Percentiles rank a stretch among this genome's conserved stretches.
Evolutionary conservation across 2,329 filamentous ascomycete species (phyloP).

Genomic region (Colletotrichum musicola): DNA sequence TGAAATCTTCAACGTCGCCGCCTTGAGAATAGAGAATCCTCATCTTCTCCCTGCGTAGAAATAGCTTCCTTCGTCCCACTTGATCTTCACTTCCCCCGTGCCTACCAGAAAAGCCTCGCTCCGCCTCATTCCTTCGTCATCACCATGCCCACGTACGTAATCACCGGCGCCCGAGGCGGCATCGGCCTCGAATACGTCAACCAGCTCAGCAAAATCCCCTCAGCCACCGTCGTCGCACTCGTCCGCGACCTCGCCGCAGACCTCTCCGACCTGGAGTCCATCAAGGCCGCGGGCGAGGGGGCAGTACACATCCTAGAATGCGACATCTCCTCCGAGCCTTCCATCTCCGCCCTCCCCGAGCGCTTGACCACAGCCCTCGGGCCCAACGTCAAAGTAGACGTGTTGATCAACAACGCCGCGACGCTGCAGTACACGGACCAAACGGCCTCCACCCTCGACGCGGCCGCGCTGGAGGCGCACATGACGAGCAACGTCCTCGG

Average conservation of each 20-base stretch:
- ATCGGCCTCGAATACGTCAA: constrained; percentile 48
- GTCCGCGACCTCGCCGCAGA: constrained; percentile 47
- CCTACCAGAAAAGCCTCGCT: too few species aligned
- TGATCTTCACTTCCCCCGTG: too few species aligned
- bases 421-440: constrained; percentile 46
- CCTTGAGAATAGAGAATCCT: too few species aligned
- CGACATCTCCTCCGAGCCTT: constrained; percentile 33
- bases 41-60: too few species aligned
- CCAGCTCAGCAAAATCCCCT: constrained; percentile 45
- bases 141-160: constrained; percentile 48
- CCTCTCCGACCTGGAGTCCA: constrained; percentile 24
- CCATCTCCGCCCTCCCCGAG: constrained; percentile 11
- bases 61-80: too few species aligned
- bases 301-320: constrained; percentile 31
- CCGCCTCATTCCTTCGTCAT: too few species aligned
- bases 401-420: constrained; percentile 56
- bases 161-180: constrained; percentile 50
- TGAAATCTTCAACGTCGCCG: too few species aligned
- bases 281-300: background rate
- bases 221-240: constrained; percentile 54
- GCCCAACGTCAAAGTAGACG: constrained; percentile 34
- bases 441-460: constrained; percentile 53
- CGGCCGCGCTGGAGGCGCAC: constrained; percentile 52
- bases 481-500: constrained; percentile 61
- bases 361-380: background rate